These are phyloP conservation scores for Dendrobium chrysotoxum DNA, from an alignment of 106 monocot genomes.

Conservation along the genomic window DNA sequence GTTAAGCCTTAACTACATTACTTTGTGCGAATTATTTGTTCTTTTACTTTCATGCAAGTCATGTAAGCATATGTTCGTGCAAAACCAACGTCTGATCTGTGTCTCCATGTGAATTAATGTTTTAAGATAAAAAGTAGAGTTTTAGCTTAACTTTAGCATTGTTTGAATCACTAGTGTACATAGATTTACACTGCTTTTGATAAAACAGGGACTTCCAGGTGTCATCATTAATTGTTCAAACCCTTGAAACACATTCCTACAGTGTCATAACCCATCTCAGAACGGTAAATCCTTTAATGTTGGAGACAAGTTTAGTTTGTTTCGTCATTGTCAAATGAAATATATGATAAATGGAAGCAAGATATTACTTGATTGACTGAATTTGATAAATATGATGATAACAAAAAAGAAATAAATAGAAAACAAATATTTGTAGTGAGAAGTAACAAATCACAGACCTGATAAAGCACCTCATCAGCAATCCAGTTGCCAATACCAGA, in stretches of 20 bases:
- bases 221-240: not conserved
- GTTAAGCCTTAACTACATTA: not conserved
- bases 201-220: not conserved
- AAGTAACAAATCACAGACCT: conserved; percentile 29
- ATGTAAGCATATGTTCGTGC: not conserved
- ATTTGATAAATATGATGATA: not conserved
- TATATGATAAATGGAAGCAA: not conserved
- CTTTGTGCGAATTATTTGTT: not conserved
- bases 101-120: not conserved
- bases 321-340: not conserved
- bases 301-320: not conserved
- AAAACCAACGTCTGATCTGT: not conserved
- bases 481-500: conserved; percentile 98
- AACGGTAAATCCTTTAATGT: not conserved
- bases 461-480: conserved; percentile 99
- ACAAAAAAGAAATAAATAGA: not conserved
- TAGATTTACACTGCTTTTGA: not conserved
- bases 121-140: not conserved
- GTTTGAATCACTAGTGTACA: not conserved
- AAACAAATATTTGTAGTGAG: not conserved
- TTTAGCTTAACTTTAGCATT: not conserved
- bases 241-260: not conserved
- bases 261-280: not conserved
- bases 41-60: not conserved
- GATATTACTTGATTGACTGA: not conserved